Percentiles rank a stretch among this genome's conserved stretches.
phyloP scores from a whole-genome alignment of 169 alveolate genomes.

The Eimeria sp. region DNA sequence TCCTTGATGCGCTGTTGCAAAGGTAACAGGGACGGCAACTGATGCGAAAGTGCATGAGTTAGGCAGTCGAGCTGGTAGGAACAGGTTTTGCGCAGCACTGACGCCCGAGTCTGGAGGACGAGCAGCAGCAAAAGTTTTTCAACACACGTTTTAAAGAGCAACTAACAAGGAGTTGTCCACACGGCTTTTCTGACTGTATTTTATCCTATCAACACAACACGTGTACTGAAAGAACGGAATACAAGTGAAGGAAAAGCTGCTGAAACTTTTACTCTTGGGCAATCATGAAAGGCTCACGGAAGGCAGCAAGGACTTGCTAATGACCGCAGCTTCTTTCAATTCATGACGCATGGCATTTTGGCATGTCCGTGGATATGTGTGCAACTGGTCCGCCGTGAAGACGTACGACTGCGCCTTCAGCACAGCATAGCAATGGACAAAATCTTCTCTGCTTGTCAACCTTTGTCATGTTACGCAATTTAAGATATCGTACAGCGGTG shows the following conservation, averaged over 20 bases:
- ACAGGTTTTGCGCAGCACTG: constrained; percentile 15
- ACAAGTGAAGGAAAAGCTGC: background rate
- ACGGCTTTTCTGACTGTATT: background rate
- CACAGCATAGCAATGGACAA: background rate
- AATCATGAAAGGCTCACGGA: background rate
- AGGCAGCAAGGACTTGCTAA: background rate
- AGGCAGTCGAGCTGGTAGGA: constrained; percentile 49
- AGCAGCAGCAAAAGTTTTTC: background rate
- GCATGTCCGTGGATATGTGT: background rate
- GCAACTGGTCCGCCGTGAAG: background rate
- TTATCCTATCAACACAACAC: background rate
- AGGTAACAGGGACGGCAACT: constrained; percentile 24
- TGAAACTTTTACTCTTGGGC: background rate
- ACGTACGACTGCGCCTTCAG: background rate
- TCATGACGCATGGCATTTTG: background rate
- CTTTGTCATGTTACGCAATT: too few species aligned
- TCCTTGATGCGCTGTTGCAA: constrained; percentile 51
- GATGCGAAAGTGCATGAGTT: constrained; percentile 27
- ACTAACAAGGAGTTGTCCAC: background rate
- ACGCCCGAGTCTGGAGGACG: background rate
- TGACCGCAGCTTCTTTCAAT: constrained; percentile 3
- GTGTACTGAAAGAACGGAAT: background rate
- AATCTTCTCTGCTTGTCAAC: background rate
- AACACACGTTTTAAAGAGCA: too few species aligned
- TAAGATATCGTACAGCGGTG: too few species aligned